Percentiles rank a stretch among this genome's conserved stretches.
phyloP scores from a whole-genome alignment of 371 early-diverging fungal genomes.

The Mucor ambiguus region DNA sequence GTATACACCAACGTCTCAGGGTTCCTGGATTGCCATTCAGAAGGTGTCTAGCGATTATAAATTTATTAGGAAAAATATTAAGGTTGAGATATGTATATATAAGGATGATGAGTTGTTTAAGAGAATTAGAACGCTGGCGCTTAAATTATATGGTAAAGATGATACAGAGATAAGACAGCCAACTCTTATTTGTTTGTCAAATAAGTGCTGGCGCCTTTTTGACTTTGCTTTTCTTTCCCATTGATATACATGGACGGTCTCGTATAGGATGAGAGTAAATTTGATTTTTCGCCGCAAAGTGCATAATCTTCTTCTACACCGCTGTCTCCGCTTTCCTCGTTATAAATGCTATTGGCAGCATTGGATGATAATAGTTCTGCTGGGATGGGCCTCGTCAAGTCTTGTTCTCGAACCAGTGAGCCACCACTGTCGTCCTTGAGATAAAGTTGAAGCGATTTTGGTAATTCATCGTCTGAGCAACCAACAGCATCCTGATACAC shows the following conservation, averaged over 20 bases:
- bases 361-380: not conserved
- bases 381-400: not conserved
- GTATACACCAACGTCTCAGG: too few relatives aligned
- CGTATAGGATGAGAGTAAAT: not conserved
- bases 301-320: slow-evolving; percentile 34
- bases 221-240: not conserved
- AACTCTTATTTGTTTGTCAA: not conserved
- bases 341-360: not conserved
- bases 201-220: not conserved
- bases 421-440: not conserved
- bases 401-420: not conserved
- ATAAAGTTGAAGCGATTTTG: not conserved
- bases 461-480: not conserved
- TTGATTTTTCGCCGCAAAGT: not conserved
- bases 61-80: too few relatives aligned
- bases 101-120: not conserved
- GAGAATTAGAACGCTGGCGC: not conserved
- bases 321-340: slow-evolving; percentile 18
- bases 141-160: too few relatives aligned
- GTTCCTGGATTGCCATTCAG: too few relatives aligned
- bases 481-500: slow-evolving; percentile 34
- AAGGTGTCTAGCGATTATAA: too few relatives aligned
- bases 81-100: too few relatives aligned
- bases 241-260: not conserved
- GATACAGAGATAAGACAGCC: not conserved